Conservation (phyloP, 208 protist genomes). For the Acanthamoeba sp. region DNA sequence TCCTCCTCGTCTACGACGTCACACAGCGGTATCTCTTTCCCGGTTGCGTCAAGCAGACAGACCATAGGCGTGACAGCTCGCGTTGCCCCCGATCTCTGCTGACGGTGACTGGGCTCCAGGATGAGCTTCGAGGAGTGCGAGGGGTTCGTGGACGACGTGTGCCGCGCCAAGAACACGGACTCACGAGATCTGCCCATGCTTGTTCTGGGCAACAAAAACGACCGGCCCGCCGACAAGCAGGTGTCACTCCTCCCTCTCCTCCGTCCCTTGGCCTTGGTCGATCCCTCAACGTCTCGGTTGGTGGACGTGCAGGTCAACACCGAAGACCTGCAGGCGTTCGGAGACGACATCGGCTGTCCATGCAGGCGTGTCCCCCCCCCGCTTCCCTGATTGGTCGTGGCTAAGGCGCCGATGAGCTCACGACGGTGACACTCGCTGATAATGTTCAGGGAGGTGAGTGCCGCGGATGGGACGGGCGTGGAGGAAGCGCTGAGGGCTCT, state of each 20-base stretch:
- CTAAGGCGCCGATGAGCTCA: no score
- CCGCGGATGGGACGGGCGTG: not conserved
- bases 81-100: no score
- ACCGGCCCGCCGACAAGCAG: not conserved
- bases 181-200: not conserved
- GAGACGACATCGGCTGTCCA: not conserved
- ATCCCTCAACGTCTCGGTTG: not conserved
- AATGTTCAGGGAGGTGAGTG: not conserved
- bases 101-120: not conserved
- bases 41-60: no score
- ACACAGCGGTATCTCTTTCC: not conserved
- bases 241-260: not conserved
- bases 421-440: no score
- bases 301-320: not conserved
- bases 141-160: slow-evolving; percentile 16
- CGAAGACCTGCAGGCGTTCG: not conserved
- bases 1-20: slow-evolving; percentile 55
- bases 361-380: not conserved
- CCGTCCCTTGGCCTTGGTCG: not conserved
- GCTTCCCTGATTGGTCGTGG: no score
- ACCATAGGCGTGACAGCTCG: not conserved
- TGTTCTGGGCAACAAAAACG: slow-evolving; percentile 16
- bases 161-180: slow-evolving; percentile 5
- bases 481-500: not conserved
- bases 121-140: slow-evolving; percentile 55